Evolutionary conservation across 768 basidiomycete species (phyloP).

Genomic region (Rhodotorula toruloides): DNA sequence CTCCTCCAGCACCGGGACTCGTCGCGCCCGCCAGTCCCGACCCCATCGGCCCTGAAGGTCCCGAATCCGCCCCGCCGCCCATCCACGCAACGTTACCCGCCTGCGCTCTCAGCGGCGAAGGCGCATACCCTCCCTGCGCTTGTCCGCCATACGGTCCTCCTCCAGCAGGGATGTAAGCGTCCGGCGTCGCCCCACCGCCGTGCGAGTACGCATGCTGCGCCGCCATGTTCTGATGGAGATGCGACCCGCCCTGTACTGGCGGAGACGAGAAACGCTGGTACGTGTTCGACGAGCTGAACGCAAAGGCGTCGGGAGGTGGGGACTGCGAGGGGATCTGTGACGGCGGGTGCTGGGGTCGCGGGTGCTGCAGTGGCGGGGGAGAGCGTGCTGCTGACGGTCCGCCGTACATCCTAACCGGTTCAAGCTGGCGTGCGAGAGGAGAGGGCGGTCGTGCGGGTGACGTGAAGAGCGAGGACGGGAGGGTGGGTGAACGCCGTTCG

Average conservation of each 20-base stretch:
- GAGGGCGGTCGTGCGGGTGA: too few relatives aligned
- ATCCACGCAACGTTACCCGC: not conserved
- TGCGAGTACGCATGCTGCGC: not conserved
- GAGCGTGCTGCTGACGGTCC: slow-evolving; percentile 8
- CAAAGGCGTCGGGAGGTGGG: slow-evolving; percentile 57
- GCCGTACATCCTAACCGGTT: slow-evolving; percentile 16
- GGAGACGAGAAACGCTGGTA: slow-evolving; percentile 40
- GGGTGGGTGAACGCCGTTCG: too few relatives aligned
- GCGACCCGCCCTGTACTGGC: slow-evolving; percentile 24
- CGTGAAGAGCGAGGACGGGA: not conserved
- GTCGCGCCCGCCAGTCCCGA: too few relatives aligned
- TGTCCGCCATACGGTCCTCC: not conserved
- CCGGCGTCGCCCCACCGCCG: slow-evolving; percentile 11
- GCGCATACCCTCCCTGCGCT: slow-evolving; percentile 2
- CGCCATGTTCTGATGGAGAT: slow-evolving; percentile 35
- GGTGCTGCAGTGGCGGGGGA: slow-evolving; percentile 71
- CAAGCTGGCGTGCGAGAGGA: not conserved
- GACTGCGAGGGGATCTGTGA: slow-evolving; percentile 70
- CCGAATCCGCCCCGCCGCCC: slow-evolving; percentile 7
- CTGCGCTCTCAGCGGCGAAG: too few relatives aligned
- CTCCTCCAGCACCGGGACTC: too few relatives aligned
- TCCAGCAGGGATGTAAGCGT: slow-evolving; percentile 26
- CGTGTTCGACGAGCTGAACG: slow-evolving; percentile 6
- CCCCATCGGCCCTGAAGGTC: not conserved
- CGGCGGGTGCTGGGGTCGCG: slow-evolving; percentile 78